A percentile compares a stretch with the other conserved stretches of the same genome.
phyloP scores from a whole-genome alignment of 2,329 filamentous ascomycete species.

The Emericellopsis cladophorae region DNA sequence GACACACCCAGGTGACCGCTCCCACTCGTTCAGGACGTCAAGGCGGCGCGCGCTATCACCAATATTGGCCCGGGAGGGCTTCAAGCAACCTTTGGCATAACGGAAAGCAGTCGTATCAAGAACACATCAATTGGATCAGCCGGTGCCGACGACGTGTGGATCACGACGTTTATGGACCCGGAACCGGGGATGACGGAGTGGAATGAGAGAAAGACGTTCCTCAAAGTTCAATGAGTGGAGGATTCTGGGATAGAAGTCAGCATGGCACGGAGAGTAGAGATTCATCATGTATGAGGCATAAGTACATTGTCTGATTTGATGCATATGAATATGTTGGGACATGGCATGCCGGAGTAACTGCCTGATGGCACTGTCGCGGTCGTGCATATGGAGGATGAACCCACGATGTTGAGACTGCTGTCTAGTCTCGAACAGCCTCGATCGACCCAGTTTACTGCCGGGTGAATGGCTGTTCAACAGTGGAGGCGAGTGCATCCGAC shows the following conservation, averaged over 20 bases:
- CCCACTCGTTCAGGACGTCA: background rate
- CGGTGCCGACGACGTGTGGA: slow-evolving; percentile 11
- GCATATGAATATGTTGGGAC: too few relatives aligned
- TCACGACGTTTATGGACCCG: slow-evolving; percentile 15
- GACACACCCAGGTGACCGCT: background rate
- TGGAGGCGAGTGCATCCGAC: too few relatives aligned
- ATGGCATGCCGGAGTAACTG: too few relatives aligned
- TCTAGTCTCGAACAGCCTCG: too few relatives aligned
- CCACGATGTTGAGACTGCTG: too few relatives aligned
- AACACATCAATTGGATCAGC: slow-evolving; percentile 14
- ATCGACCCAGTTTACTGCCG: too few relatives aligned
- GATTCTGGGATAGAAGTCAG: too few relatives aligned
- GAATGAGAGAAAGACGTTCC: slow-evolving; percentile 14
- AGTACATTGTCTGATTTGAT: background rate
- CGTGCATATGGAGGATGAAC: too few relatives aligned
- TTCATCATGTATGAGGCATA: background rate
- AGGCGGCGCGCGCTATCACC: background rate
- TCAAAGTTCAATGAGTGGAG: slow-evolving; percentile 5
- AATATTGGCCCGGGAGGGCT: slow-evolving; percentile 5
- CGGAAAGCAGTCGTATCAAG: slow-evolving; percentile 13
- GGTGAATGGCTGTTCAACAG: too few relatives aligned
- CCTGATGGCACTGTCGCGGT: too few relatives aligned
- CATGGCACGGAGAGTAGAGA: too few relatives aligned
- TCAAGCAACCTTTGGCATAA: slow-evolving; percentile 14
- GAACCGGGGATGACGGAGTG: slow-evolving; percentile 10